Evolutionary conservation across 2,329 filamentous ascomycete genomes (phyloP).

Genomic region (Polytolypa hystricis): DNA sequence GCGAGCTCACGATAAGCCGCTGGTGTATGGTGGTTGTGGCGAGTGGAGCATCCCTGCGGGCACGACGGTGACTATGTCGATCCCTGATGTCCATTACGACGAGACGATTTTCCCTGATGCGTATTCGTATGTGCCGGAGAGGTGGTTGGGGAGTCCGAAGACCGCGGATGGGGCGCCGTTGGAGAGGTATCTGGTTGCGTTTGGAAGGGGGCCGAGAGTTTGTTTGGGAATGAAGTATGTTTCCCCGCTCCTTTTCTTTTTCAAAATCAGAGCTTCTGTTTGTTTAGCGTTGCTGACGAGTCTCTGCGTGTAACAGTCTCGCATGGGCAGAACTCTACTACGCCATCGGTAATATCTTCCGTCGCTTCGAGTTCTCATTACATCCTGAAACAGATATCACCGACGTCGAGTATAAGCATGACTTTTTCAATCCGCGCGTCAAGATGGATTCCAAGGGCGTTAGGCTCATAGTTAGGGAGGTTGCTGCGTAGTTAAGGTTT

Average conservation of each 20-base stretch:
- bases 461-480: slow-evolving; percentile 15
- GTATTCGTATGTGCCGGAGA: slow-evolving; percentile 17
- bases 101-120: slow-evolving; percentile 20
- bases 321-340: slow-evolving; percentile 10
- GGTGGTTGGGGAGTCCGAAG: slow-evolving; percentile 17
- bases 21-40: slow-evolving; percentile 11
- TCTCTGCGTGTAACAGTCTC: slow-evolving; percentile 9
- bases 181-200: slow-evolving; percentile 23
- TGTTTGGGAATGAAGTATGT: slow-evolving; percentile 33
- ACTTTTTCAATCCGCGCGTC: slow-evolving; percentile 16
- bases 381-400: slow-evolving; percentile 11
- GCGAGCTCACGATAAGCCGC: slow-evolving; percentile 9
- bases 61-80: slow-evolving; percentile 17
- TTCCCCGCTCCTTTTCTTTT: not conserved
- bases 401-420: slow-evolving; percentile 14
- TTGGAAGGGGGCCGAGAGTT: slow-evolving; percentile 29
- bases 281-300: slow-evolving; percentile 5
- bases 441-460: slow-evolving; percentile 18
- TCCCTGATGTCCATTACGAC: slow-evolving; percentile 15
- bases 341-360: slow-evolving; percentile 10
- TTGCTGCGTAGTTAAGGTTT: too few species aligned
- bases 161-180: slow-evolving; percentile 9
- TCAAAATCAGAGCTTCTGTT: too few species aligned
- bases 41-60: slow-evolving; percentile 10
- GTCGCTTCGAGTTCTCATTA: slow-evolving; percentile 13